Base-by-base conservation (phyloP, 305 asterid species). In the Plantago lanceolata region DNA sequence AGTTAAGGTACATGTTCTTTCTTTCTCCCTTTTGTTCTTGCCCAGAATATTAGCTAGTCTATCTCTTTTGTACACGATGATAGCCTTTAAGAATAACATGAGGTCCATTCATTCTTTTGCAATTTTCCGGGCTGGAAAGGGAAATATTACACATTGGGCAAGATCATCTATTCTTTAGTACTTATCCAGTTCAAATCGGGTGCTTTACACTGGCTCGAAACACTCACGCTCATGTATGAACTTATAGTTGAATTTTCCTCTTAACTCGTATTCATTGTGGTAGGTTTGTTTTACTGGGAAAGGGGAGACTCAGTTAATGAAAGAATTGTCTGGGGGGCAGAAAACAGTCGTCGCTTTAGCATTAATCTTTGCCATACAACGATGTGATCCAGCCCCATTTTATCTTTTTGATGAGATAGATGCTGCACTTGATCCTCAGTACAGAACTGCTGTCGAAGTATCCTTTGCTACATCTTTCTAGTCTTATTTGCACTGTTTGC, bases 371-470 rank as follows among this genome's bases (percentile, higher is more conserved):
- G 97, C 97, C 77, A 94, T 94, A 67, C 99, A 94, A 63, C 85
- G 97, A 59, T 90, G 99, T 71, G 99, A 94, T 77, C 99, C 99
- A 56, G 99, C 99, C 29, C 99, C 99, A 18, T 94, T 94, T 76
- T 94, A 94, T 83, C 97, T 94, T 68, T 94, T 94, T 71, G 99
- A 94, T 67, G 99, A 94, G 84, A 90, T 94, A 50, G 99, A 94
- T 76, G 97, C 97, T 29, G 99, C 99, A 26, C 92, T 94, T 43
- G 99, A 94, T 82, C 97, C 99, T 57, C 99, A 94, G 73, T 94
- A 94, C 82, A 82, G 99, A 82, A 94, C 99, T 24, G 97, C 99
- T 37, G 99, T 94, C 2, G 97, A 68, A 84, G 97, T 94, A 94
- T 94, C 99, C 99, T 90, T 63, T 37, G 31, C 24, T 71, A 64